Evolutionary conservation across 345 rosid genomes (phyloP).

Genomic region (Pseudoturritis turrita): DNA sequence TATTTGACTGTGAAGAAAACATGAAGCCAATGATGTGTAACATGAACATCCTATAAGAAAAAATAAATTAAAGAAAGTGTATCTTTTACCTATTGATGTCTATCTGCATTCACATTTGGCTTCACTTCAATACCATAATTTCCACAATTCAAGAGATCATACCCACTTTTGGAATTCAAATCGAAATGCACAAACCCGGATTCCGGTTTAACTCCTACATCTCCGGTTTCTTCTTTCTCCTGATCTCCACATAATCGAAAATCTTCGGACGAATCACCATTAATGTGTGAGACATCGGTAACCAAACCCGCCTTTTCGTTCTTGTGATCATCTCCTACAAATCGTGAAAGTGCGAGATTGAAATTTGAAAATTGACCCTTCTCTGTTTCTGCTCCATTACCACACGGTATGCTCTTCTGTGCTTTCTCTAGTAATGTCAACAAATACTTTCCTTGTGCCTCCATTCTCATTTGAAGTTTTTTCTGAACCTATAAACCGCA

Average conservation of each 20-base stretch:
- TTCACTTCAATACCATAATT: constrained; percentile 42
- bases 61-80: background rate
- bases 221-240: constrained; percentile 21
- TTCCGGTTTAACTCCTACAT: constrained; percentile 35
- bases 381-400: constrained; percentile 24
- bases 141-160: constrained; percentile 37
- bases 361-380: constrained; percentile 40
- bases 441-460: constrained; percentile 82
- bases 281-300: background rate
- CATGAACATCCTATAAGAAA: constrained; percentile 19
- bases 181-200: constrained; percentile 43
- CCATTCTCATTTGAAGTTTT: constrained; percentile 78
- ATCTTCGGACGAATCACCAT: constrained; percentile 12
- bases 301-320: constrained; percentile 19
- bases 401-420: constrained; percentile 45
- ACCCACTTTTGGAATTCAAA: constrained; percentile 47
- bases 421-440: constrained; percentile 72
- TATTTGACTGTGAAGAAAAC: background rate
- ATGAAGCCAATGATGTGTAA: constrained; percentile 23
- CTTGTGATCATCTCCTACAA: constrained; percentile 30
- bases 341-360: constrained; percentile 44
- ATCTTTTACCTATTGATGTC: constrained; percentile 20
- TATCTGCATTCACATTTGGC: constrained; percentile 32
- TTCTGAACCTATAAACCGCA: constrained; percentile 50
- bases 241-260: constrained; percentile 24